Conservation (phyloP, 192 early-diverging fungal species). For the Coemansia umbellata region DNA sequence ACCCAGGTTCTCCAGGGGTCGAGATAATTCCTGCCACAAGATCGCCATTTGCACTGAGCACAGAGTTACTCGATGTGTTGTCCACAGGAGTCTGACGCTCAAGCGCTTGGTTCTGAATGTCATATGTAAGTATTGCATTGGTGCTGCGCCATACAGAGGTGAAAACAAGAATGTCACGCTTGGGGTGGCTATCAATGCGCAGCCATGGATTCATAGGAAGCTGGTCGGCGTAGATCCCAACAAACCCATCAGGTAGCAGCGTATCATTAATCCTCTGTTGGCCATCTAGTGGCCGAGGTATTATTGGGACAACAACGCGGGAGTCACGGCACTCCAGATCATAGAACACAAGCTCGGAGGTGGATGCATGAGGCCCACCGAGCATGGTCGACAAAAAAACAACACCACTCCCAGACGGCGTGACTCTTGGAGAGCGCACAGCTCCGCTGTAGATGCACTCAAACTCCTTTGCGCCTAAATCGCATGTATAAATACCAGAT, state of each 20-base stretch:
- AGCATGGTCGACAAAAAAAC: conserved; percentile 60
- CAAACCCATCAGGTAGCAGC: conserved; percentile 53
- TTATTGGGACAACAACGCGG: conserved; percentile 22
- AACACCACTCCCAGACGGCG: conserved; percentile 47
- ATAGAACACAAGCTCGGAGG: conserved; percentile 50
- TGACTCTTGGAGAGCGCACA: conserved; percentile 62
- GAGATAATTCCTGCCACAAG: conserved; percentile 51
- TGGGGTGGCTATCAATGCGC: neutral
- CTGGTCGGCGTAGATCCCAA: conserved; percentile 64
- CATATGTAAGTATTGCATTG: conserved; percentile 34
- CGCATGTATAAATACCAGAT: conserved; percentile 55
- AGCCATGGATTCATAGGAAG: conserved; percentile 47
- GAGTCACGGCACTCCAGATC: conserved; percentile 15
- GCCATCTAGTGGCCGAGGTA: conserved; percentile 6
- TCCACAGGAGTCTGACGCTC: conserved; percentile 51
- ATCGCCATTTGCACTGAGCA: conserved; percentile 45
- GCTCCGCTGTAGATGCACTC: conserved; percentile 33
- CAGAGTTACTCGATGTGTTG: conserved; percentile 44
- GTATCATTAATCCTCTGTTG: conserved; percentile 16
- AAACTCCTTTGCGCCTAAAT: conserved; percentile 25
- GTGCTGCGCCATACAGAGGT: conserved; percentile 45
- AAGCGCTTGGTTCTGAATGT: conserved; percentile 50
- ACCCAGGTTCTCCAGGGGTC: conserved; percentile 54
- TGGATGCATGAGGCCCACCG: conserved; percentile 69
- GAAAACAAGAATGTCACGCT: conserved; percentile 23